Base-by-base conservation (phyloP, 2,329 filamentous ascomycete species). In the Exophiala aquamarina region DNA sequence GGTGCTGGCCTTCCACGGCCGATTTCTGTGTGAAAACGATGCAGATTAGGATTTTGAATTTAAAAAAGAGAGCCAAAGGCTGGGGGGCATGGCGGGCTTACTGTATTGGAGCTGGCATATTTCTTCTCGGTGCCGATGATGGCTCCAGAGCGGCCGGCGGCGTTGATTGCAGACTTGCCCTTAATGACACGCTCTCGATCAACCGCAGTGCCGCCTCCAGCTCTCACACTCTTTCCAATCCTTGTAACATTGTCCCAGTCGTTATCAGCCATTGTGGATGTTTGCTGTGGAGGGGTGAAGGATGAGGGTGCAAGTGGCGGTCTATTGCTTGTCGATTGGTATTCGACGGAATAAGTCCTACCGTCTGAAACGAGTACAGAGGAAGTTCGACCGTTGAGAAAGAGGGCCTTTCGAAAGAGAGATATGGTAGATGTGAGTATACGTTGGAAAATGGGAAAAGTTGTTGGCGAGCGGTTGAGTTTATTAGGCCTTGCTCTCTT, bases 61-160 rank as follows among this genome's bases (percentile, higher is more conserved):
- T n/a, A n/a, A n/a, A n/a, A n/a, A n/a, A n/a, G n/a, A n/a, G n/a
- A n/a, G n/a, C n/a, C n/a, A n/a, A n/a, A n/a, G n/a, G n/a, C n/a
- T n/a, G n/a, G n/a, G n/a, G n/a, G n/a, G n/a, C n/a, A n/a, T n/a
- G n/a, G 11, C 23, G 11, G 32, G 79, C 86, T 63, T 84, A 93
- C 89, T 59, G 84, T 68, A 68, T 97, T 97, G 67, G 85, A 83
- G 48, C 81, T 80, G 39, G 79, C 74, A 66, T 71, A 86, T 68
- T 98, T 98, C 87, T 98, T 98, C 76, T 98, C 92, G 1, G 92
- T 95, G 52, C 77, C 78, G 56, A 95, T 69, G 60, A 94, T 70
- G 49, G 79, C 78, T 52, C 93, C 93, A 52, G 76, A 79, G 55
- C 93, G 84, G 72, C 88, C 83, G 20, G 93, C 93, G 52, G 92